Evolutionary conservation across 331 rosid genomes (phyloP).

Genomic region (Malus hybrid): DNA sequence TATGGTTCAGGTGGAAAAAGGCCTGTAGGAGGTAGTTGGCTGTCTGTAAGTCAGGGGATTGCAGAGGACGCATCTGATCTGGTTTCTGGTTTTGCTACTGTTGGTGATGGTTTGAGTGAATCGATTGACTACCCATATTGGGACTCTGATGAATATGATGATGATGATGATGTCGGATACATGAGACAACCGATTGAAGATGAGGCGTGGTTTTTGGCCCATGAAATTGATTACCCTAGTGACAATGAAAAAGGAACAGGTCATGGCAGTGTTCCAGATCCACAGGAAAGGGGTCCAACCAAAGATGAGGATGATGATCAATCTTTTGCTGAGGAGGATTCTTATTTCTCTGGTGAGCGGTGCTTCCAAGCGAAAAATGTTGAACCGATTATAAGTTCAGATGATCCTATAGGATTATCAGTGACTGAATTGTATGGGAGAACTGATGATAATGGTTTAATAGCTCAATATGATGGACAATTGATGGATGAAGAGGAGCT

Average conservation of each 20-base stretch:
- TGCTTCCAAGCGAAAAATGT: constrained; percentile 65
- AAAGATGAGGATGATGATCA: constrained; percentile 96
- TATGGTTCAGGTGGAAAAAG: constrained; percentile 70
- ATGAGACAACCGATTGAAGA: constrained; percentile 99
- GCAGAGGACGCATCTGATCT: constrained; percentile 92
- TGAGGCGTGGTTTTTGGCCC: constrained; percentile 97
- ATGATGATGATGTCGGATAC: constrained; percentile 90
- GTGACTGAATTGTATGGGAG: constrained; percentile 71
- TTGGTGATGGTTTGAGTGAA: constrained; percentile 94
- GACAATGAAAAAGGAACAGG: constrained; percentile 93
- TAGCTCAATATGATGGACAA: constrained; percentile 83
- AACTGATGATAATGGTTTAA: constrained; percentile 53
- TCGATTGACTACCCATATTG: constrained; percentile 87
- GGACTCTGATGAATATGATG: constrained; percentile 99
- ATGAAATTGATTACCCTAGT: constrained; percentile 97
- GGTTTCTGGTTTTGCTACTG: constrained; percentile 96
- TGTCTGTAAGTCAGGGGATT: constrained; percentile 97
- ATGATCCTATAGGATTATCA: constrained; percentile 61
- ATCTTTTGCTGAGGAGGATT: constrained; percentile 96
- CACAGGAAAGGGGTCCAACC: constrained; percentile 63
- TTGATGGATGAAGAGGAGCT: constrained; percentile 86
- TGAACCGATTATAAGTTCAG: constrained; percentile 55
- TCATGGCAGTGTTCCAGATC: constrained; percentile 85
- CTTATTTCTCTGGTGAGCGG: constrained; percentile 86
- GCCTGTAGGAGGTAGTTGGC: constrained; percentile 83